These are phyloP conservation scores for Geotrichum carabidarum DNA, from an alignment of 1,139 yeast genomes.

Conservation along the genomic window DNA sequence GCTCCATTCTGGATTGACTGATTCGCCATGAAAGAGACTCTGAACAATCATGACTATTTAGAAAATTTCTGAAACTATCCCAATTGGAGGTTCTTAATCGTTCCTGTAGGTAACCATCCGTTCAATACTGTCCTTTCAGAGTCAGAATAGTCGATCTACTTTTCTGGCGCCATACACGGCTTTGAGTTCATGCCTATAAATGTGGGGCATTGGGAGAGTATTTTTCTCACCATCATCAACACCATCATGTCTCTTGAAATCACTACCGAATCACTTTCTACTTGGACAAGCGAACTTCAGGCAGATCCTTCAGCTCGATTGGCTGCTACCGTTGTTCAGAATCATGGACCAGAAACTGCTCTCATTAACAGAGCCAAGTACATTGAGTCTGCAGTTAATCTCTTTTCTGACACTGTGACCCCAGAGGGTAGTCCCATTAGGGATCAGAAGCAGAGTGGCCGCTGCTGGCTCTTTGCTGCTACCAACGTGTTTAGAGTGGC, in stretches of 20 bases:
- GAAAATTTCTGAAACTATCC: too few relatives aligned
- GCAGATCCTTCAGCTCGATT: slow-evolving; percentile 30
- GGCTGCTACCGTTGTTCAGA: slow-evolving; percentile 35
- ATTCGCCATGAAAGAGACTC: too few relatives aligned
- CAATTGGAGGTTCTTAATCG: too few relatives aligned
- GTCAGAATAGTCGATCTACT: too few relatives aligned
- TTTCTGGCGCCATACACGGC: too few relatives aligned
- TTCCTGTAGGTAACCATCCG: too few relatives aligned
- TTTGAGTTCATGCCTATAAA: too few relatives aligned
- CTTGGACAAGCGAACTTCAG: slow-evolving; percentile 30
- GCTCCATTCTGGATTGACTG: too few relatives aligned
- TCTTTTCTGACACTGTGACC: slow-evolving; percentile 57
- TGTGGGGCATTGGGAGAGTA: too few relatives aligned
- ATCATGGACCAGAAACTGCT: slow-evolving; percentile 36
- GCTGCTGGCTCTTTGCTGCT: slow-evolving; percentile 87
- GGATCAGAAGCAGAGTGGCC: slow-evolving; percentile 67
- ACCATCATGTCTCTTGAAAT: slow-evolving; percentile 12
- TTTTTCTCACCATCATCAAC: neutral
- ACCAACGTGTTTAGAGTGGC: slow-evolving; percentile 63
- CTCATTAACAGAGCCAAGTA: slow-evolving; percentile 44
- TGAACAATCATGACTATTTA: too few relatives aligned
- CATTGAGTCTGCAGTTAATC: slow-evolving; percentile 39
- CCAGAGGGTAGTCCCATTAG: slow-evolving; percentile 67
- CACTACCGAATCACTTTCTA: slow-evolving; percentile 18
- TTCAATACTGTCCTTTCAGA: too few relatives aligned